Evolutionary conservation across 2,329 filamentous ascomycete species (phyloP).

Genomic region (Lojkania enalia): DNA sequence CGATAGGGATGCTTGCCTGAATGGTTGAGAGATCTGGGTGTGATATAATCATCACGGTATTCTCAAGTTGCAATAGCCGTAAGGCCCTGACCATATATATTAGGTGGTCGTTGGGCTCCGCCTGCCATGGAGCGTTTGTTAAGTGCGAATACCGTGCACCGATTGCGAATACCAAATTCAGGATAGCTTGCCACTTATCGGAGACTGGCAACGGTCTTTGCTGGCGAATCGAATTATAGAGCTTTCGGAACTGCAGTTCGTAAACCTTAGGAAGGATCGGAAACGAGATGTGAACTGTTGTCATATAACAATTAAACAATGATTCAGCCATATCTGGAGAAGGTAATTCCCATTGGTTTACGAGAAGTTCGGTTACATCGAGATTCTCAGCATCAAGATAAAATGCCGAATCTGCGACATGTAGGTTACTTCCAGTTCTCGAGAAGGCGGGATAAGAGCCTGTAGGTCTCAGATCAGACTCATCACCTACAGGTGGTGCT

Average conservation of each 20-base stretch:
- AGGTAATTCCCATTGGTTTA: slow-evolving; percentile 39
- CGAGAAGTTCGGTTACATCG: slow-evolving; percentile 24
- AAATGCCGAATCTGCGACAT: slow-evolving; percentile 34
- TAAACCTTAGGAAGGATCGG: slow-evolving; percentile 34
- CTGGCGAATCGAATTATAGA: slow-evolving; percentile 13
- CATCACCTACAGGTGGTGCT: too few species aligned
- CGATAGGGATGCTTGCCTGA: neutral
- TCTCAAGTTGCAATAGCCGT: neutral
- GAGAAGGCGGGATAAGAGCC: too few species aligned
- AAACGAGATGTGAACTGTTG: slow-evolving; percentile 39
- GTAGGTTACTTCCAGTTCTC: neutral
- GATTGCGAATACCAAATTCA: slow-evolving; percentile 51
- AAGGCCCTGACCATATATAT: slow-evolving; percentile 42
- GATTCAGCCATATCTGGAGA: slow-evolving; percentile 32
- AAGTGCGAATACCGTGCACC: slow-evolving; percentile 44
- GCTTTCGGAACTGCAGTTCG: slow-evolving; percentile 36
- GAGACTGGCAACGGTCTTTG: slow-evolving; percentile 11
- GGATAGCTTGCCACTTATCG: slow-evolving; percentile 39
- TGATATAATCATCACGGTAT: neutral
- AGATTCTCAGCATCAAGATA: slow-evolving; percentile 42
- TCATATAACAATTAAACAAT: slow-evolving; percentile 42
- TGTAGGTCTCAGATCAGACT: too few species aligned
- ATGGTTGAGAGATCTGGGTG: neutral
- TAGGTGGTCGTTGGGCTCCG: slow-evolving; percentile 40
- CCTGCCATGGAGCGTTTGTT: slow-evolving; percentile 19